Conservation (phyloP, 2,329 filamentous ascomycete genomes). For the Aspergillus versicolor region DNA sequence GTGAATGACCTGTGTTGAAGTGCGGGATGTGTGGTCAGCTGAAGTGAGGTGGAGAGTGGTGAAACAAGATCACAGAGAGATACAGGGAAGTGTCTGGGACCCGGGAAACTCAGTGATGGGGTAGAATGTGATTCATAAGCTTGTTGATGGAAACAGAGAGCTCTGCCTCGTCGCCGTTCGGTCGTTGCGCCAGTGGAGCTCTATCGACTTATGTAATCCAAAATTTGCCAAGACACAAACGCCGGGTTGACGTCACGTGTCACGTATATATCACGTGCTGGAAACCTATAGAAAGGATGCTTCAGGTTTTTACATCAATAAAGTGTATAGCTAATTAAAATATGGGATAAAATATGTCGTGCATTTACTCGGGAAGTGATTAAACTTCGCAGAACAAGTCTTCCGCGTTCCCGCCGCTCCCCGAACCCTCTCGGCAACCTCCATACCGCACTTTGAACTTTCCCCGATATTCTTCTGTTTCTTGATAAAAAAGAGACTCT, state of each 20-base stretch:
- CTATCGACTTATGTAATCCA: constrained; percentile 25
- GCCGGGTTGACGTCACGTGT: constrained; percentile 3
- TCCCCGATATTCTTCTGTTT: constrained; percentile 54
- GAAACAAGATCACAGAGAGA: constrained; percentile 12
- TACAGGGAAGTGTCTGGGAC: constrained; percentile 9
- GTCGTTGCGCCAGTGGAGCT: constrained; percentile 29
- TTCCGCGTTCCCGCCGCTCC: constrained; percentile 40
- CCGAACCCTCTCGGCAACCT: constrained; percentile 54
- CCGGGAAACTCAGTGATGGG: constrained; percentile 20
- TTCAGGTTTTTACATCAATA: not conserved
- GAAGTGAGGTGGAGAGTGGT: constrained; percentile 1
- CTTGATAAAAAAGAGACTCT: constrained; percentile 39
- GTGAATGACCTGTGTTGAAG: constrained; percentile 24
- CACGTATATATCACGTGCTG: not conserved
- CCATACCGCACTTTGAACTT: constrained; percentile 66
- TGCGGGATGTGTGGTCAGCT: constrained; percentile 7
- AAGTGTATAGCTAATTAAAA: not conserved
- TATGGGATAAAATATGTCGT: not conserved
- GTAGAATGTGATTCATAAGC: constrained; percentile 22
- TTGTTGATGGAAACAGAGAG: constrained; percentile 27
- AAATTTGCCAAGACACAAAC: constrained; percentile 14
- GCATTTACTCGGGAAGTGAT: not conserved
- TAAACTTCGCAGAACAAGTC: constrained; percentile 65
- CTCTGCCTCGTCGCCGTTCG: constrained; percentile 23
- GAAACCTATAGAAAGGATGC: not conserved